phyloP scores from a whole-genome alignment of 352 stramenopile genomes.

The Pythium utonaiense region DNA sequence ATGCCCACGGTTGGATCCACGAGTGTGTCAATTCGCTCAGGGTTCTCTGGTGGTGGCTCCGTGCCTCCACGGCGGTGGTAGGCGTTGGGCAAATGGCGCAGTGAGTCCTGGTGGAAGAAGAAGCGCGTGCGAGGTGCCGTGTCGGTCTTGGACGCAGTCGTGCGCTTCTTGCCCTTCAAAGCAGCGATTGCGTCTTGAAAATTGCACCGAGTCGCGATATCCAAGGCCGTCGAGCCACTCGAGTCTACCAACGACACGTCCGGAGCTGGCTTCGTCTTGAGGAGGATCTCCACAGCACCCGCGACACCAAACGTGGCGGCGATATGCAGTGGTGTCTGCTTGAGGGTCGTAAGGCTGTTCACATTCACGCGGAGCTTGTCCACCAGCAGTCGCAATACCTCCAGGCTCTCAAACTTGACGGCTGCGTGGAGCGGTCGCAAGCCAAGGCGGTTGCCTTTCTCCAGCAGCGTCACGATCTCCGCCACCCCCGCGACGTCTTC shows the following conservation, averaged over 20 bases:
- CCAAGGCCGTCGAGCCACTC: conserved; percentile 43
- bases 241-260: conserved; percentile 39
- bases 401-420: conserved; percentile 52
- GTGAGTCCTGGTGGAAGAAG: conserved; percentile 71
- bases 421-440: conserved; percentile 64
- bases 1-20: conserved; percentile 71
- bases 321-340: conserved; percentile 66
- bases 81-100: conserved; percentile 73
- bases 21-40: conserved; percentile 85
- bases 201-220: conserved; percentile 40
- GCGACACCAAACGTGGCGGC: conserved; percentile 49
- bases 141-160: not conserved
- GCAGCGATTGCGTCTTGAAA: conserved; percentile 34
- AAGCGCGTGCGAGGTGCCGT: conserved; percentile 41
- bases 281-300: conserved; percentile 44
- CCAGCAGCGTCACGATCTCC: conserved; percentile 36
- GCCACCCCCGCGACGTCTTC: conserved; percentile 11
- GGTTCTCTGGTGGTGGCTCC: conserved; percentile 89
- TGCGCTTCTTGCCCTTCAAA: conserved; percentile 21
- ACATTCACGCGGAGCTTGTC: conserved; percentile 40
- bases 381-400: conserved; percentile 30
- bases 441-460: conserved; percentile 61
- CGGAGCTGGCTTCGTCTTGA: conserved; percentile 26
- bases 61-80: conserved; percentile 53
- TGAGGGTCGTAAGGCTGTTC: conserved; percentile 40